These are phyloP conservation scores for Saccharomycodes ludwigii DNA, from an alignment of 805 yeast genomes.

Conservation along the genomic window DNA sequence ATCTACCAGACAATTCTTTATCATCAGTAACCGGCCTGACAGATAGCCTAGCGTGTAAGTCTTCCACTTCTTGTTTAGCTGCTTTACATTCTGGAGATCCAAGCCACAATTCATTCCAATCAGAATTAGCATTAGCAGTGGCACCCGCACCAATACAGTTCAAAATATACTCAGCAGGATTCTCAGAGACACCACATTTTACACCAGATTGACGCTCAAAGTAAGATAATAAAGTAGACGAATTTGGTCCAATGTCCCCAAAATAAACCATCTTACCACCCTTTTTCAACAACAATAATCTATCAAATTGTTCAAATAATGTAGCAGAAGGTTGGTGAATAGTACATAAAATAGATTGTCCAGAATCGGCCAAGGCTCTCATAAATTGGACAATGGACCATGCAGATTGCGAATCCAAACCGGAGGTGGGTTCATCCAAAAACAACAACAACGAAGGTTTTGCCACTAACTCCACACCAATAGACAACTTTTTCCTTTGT, in stretches of 20 bases:
- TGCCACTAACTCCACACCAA: slow-evolving; percentile 63
- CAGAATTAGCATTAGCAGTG: slow-evolving; percentile 42
- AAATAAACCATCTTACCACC: slow-evolving; percentile 78
- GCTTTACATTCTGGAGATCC: slow-evolving; percentile 37
- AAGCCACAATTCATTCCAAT: slow-evolving; percentile 57
- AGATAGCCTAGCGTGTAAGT: slow-evolving; percentile 36
- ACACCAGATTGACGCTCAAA: slow-evolving; percentile 67
- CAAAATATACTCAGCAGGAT: slow-evolving; percentile 68
- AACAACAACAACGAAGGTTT: slow-evolving; percentile 51
- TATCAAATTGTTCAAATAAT: slow-evolving; percentile 53
- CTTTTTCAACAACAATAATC: slow-evolving; percentile 50
- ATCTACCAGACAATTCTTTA: slow-evolving; percentile 28
- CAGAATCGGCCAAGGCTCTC: slow-evolving; percentile 55
- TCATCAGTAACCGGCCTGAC: slow-evolving; percentile 22
- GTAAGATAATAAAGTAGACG: slow-evolving; percentile 43
- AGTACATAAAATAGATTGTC: slow-evolving; percentile 66
- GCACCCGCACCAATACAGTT: slow-evolving; percentile 76
- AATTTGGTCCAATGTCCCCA: slow-evolving; percentile 66
- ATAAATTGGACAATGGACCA: slow-evolving; percentile 61
- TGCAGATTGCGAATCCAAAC: slow-evolving; percentile 52
- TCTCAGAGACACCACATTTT: slow-evolving; percentile 45
- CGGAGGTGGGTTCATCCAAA: slow-evolving; percentile 66
- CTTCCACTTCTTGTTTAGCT: slow-evolving; percentile 39
- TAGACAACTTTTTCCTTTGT: slow-evolving; percentile 54
- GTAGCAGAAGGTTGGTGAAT: slow-evolving; percentile 72